Evolutionary conservation across 129 eudicot genomes (phyloP).

Genomic region (Tanacetum coccineum): DNA sequence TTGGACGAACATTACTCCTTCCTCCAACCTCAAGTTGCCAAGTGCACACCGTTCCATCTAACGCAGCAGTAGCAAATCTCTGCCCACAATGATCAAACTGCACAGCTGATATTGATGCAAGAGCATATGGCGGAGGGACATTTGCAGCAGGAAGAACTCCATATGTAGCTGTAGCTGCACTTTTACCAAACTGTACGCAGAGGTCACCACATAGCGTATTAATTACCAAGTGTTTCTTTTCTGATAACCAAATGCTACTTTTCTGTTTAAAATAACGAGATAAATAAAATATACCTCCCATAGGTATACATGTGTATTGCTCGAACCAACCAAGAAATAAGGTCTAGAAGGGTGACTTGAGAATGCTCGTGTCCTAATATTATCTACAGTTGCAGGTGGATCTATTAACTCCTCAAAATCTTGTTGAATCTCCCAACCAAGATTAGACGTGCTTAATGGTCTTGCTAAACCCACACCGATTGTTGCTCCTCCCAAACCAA

Average conservation of each 20-base stretch:
- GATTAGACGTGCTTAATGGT: constrained; percentile 50
- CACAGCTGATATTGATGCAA: constrained; percentile 91
- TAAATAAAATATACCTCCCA: constrained; percentile 71
- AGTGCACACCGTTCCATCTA: constrained; percentile 96
- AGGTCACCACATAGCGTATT: background rate
- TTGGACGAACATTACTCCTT: constrained; percentile 88
- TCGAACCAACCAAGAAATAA: constrained; percentile 91
- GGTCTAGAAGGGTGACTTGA: constrained; percentile 93
- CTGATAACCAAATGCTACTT: background rate
- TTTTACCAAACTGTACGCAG: constrained; percentile 75
- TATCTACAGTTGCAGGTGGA: constrained; percentile 84
- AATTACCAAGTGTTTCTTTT: background rate
- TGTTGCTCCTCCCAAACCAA: constrained; percentile 92
- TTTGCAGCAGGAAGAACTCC: constrained; percentile 99
- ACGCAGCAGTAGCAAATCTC: constrained; percentile 84
- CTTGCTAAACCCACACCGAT: constrained; percentile 59
- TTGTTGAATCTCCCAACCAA: constrained; percentile 91
- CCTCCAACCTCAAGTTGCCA: constrained; percentile 99
- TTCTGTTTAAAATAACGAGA: background rate
- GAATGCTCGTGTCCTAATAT: constrained; percentile 69
- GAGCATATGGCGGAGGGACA: constrained; percentile 95
- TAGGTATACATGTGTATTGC: constrained; percentile 82
- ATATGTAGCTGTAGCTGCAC: constrained; percentile 88
- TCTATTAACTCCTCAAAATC: constrained; percentile 83
- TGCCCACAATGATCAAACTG: constrained; percentile 87